Percentiles rank a stretch among this genome's conserved stretches.
Conservation (phyloP, 2,329 filamentous ascomycete species). For the Exophiala oligosperma region DNA sequence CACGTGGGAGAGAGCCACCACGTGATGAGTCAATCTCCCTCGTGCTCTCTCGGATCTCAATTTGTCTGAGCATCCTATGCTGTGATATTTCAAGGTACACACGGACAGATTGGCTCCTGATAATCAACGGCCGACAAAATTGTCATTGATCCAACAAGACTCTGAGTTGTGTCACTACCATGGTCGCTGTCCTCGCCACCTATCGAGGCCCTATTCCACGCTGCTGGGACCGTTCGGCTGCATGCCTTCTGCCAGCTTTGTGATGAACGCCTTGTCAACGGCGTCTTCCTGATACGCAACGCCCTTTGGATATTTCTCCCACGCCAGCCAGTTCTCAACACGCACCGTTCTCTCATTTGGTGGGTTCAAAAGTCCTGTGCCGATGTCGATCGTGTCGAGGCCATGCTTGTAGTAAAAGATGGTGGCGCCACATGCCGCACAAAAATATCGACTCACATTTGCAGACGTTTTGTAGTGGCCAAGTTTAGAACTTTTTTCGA, state of each 20-base stretch:
- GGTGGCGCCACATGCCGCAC: constrained; percentile 20
- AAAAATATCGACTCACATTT: constrained; percentile 25
- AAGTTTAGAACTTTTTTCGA: constrained; percentile 10
- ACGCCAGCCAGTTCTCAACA: constrained; percentile 20
- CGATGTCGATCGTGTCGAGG: constrained; percentile 18
- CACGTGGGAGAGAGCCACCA: neutral
- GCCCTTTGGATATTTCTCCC: constrained; percentile 15
- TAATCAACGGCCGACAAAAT: too few relatives aligned
- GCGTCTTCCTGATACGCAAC: constrained; percentile 20
- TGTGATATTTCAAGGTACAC: too few relatives aligned
- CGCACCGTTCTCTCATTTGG: constrained; percentile 7
- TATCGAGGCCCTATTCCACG: neutral
- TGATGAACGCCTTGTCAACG: constrained; percentile 17
- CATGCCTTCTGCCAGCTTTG: constrained; percentile 16
- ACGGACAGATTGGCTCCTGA: too few relatives aligned
- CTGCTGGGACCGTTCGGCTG: neutral
- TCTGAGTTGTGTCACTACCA: too few relatives aligned
- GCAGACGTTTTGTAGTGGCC: constrained; percentile 19
- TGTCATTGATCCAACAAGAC: too few relatives aligned
- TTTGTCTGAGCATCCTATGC: too few relatives aligned
- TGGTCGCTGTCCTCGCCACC: too few relatives aligned
- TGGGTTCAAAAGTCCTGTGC: constrained; percentile 16
- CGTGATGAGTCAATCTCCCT: too few relatives aligned
- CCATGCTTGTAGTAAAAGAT: constrained; percentile 20
- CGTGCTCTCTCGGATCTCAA: too few relatives aligned